Conservation (phyloP, 1,284 basidiomycete species). For the Melampsora abietis-canadensis region DNA sequence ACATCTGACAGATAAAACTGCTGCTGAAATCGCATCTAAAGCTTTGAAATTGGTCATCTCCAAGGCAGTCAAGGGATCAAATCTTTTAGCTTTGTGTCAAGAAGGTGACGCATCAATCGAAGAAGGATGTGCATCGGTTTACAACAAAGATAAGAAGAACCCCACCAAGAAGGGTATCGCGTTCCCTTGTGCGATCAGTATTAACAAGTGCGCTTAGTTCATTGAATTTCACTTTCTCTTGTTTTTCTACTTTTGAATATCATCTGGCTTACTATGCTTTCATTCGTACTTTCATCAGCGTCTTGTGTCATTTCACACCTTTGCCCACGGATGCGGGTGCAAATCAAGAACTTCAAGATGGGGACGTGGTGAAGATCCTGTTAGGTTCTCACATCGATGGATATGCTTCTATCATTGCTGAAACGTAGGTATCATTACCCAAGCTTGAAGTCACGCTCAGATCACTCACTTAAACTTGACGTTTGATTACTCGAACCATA, state of each 20-base stretch:
- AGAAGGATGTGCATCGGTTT: constrained; percentile 33
- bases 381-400: constrained; percentile 94
- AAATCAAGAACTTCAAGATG: constrained; percentile 74
- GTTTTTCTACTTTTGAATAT: too few relatives aligned
- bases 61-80: constrained; percentile 28
- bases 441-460: background rate
- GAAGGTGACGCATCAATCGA: constrained; percentile 37
- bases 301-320: constrained; percentile 61
- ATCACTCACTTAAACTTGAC: background rate
- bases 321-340: constrained; percentile 62
- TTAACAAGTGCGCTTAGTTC: constrained; percentile 32
- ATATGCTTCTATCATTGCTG: constrained; percentile 79
- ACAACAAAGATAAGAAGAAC: constrained; percentile 44
- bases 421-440: constrained; percentile 60
- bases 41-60: constrained; percentile 36
- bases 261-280: constrained; percentile 74
- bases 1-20: constrained; percentile 37
- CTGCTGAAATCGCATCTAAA: constrained; percentile 40
- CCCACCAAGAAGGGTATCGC: constrained; percentile 42
- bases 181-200: constrained; percentile 40
- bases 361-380: constrained; percentile 93
- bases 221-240: constrained; percentile 8
- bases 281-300: constrained; percentile 79
- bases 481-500: constrained; percentile 9
- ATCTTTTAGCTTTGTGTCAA: constrained; percentile 29